These are phyloP conservation scores for Aurantiochytrium sp. DNA, from an alignment of 108 stramenopile species.

Conservation along the genomic window DNA sequence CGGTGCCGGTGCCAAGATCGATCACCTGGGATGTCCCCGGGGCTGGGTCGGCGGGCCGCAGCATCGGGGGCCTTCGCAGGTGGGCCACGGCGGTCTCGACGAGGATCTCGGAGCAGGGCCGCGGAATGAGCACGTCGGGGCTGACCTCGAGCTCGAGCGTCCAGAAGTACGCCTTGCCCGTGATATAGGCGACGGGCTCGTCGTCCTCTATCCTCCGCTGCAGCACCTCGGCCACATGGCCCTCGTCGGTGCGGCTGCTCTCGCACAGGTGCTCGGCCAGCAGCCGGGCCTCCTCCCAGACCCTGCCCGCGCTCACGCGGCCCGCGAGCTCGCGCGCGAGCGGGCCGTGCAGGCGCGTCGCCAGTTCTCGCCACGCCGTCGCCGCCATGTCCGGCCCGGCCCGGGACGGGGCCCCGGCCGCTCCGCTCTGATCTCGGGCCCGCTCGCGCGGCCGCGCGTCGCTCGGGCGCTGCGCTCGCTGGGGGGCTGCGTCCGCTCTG, in stretches of 20 bases:
- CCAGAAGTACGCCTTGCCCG: constrained; percentile 12
- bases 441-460: too few relatives aligned
- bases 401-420: too few relatives aligned
- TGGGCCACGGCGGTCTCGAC: constrained; percentile 6
- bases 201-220: background rate
- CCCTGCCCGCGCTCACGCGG: background rate
- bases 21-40: background rate
- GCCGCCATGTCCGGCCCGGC: too few relatives aligned
- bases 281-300: background rate
- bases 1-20: background rate
- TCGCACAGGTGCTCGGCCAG: background rate
- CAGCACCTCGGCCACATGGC: background rate
- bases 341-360: too few relatives aligned
- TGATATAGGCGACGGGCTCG: constrained; percentile 2
- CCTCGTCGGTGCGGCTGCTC: too few relatives aligned
- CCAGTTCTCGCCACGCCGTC: too few relatives aligned
- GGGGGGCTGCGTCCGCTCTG: too few relatives aligned
- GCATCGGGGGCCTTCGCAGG: background rate
- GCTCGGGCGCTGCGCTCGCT: too few relatives aligned
- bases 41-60: background rate
- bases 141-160: background rate
- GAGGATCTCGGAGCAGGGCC: constrained; percentile 27
- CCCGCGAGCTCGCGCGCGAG: background rate
- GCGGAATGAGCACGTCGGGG: constrained; percentile 15
- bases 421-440: too few relatives aligned